Conservation (phyloP, 1,284 basidiomycete species). For the Cystobasidiaceae sp. region DNA sequence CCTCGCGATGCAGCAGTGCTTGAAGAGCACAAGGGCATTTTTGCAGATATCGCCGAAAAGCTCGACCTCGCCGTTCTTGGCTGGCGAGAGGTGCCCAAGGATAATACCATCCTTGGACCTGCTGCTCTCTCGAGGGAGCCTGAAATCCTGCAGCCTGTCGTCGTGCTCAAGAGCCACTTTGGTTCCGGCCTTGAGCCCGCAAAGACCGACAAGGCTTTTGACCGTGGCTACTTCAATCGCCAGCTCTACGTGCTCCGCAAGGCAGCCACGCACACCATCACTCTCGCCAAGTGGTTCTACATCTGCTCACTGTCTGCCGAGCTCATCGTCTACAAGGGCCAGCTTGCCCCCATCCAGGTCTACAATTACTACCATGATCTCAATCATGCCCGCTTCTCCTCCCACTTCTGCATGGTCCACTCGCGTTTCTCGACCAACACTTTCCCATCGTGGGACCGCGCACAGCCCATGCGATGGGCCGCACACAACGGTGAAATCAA, state of each 20-base stretch:
- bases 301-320: slow-evolving; percentile 93
- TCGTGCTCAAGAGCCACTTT: slow-evolving; percentile 79
- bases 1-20: slow-evolving; percentile 67
- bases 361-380: slow-evolving; percentile 52
- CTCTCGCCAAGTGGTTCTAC: slow-evolving; percentile 91
- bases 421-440: slow-evolving; percentile 99
- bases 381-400: slow-evolving; percentile 80
- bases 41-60: slow-evolving; percentile 71
- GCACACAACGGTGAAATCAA: slow-evolving; percentile 99
- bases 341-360: slow-evolving; percentile 89
- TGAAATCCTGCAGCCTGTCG: slow-evolving; percentile 90
- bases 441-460: slow-evolving; percentile 97
- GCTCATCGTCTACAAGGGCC: slow-evolving; percentile 98
- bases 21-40: slow-evolving; percentile 72
- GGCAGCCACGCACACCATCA: slow-evolving; percentile 92
- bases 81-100: slow-evolving; percentile 94
- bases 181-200: slow-evolving; percentile 62
- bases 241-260: slow-evolving; percentile 97
- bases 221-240: slow-evolving; percentile 80
- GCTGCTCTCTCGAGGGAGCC: slow-evolving; percentile 94
- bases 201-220: slow-evolving; percentile 65
- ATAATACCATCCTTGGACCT: slow-evolving; percentile 91
- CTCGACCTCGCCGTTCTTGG: slow-evolving; percentile 87
- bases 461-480: slow-evolving; percentile 95
- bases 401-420: slow-evolving; percentile 96